Percentiles rank a stretch among this genome's conserved stretches.
These are phyloP conservation scores for Pinus taeda DNA, from an alignment of 75 land plant genomes.

Conservation along the genomic window DNA sequence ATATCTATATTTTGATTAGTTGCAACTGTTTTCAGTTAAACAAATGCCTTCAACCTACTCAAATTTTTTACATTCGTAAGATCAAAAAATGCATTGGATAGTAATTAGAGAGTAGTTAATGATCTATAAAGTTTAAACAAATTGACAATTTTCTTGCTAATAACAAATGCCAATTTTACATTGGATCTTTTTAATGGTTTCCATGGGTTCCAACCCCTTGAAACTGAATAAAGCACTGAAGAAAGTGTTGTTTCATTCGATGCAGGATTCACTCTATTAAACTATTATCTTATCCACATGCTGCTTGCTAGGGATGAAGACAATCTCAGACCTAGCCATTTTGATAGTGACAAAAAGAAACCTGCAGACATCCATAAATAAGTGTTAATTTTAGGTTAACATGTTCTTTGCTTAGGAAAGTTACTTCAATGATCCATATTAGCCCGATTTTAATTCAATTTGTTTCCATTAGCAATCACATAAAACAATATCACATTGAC, in stretches of 20 bases:
- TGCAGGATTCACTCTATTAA: not conserved
- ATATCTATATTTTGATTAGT: not conserved
- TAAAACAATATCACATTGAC: no score
- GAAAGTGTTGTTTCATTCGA: not conserved
- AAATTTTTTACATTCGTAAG: not conserved
- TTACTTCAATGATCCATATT: no score
- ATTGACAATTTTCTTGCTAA: not conserved
- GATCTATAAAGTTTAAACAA: no score
- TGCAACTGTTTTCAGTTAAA: not conserved
- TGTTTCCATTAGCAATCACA: no score
- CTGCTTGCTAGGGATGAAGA: not conserved
- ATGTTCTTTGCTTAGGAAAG: no score
- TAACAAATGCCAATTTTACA: not conserved
- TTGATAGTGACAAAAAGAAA: no score
- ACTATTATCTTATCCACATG: not conserved
- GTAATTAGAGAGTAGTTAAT: no score
- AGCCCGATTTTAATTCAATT: no score
- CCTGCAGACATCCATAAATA: no score
- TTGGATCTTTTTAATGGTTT: not conserved
- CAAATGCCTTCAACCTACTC: not conserved
- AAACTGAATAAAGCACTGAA: not conserved
- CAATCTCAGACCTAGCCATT: not conserved
- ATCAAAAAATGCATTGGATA: not conserved
- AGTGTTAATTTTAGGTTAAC: no score
- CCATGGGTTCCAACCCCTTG: not conserved